Conservation (phyloP, 495 filamentous ascomycete species). For the Neurospora sp. region DNA sequence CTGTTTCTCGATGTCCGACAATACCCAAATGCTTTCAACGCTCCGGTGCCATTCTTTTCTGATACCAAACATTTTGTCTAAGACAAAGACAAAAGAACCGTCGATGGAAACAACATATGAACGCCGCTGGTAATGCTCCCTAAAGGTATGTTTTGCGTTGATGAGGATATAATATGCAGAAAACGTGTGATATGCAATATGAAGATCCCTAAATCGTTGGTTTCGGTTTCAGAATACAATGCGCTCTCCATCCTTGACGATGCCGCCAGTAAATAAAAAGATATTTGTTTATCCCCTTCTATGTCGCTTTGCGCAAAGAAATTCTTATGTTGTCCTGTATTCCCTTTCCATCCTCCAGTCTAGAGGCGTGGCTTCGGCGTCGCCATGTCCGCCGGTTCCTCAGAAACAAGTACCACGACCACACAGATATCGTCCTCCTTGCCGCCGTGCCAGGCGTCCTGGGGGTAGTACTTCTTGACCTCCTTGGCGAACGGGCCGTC, state of each 20-base stretch:
- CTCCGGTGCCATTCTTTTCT: not conserved
- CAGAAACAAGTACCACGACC: slow-evolving; percentile 61
- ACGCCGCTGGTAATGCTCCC: not conserved
- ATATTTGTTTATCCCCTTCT: not conserved
- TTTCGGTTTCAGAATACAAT: not conserved
- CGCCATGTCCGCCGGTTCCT: slow-evolving; percentile 31
- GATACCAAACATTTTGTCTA: not conserved
- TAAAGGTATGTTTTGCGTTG: not conserved
- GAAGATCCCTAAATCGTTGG: not conserved
- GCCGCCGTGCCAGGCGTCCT: slow-evolving; percentile 75
- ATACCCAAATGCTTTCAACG: not conserved
- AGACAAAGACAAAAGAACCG: not conserved
- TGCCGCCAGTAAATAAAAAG: not conserved
- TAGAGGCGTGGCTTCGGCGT: slow-evolving; percentile 8
- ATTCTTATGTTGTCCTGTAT: not conserved
- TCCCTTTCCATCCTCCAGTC: not conserved
- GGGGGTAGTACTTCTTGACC: slow-evolving; percentile 72
- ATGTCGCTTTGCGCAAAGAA: not conserved
- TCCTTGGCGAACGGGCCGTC: slow-evolving; percentile 94
- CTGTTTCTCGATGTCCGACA: not conserved
- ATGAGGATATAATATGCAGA: not conserved
- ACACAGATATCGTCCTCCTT: slow-evolving; percentile 90
- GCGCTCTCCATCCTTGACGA: not conserved
- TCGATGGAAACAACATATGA: not conserved
- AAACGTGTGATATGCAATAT: not conserved